These are phyloP conservation scores for Rhodotorula sp. DNA, from an alignment of 1,284 basidiomycete species.

Conservation along the genomic window DNA sequence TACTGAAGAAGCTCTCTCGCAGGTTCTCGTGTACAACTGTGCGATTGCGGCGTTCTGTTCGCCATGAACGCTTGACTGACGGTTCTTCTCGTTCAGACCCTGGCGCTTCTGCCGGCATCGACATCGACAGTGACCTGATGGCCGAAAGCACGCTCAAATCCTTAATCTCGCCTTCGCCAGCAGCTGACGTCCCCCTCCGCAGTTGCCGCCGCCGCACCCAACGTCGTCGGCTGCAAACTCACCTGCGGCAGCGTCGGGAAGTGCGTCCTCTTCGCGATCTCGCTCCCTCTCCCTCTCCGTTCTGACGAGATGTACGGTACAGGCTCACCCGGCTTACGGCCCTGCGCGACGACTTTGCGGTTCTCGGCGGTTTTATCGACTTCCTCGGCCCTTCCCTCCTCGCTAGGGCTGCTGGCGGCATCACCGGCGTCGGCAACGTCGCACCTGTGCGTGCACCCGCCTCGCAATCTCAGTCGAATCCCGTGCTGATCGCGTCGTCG, in stretches of 20 bases:
- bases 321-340: conserved; percentile 34
- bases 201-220: conserved; percentile 26
- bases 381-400: conserved; percentile 34
- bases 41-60: neutral
- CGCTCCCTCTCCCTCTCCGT: neutral
- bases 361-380: conserved; percentile 41
- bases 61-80: neutral
- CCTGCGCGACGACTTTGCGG: conserved; percentile 36
- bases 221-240: conserved; percentile 39
- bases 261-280: conserved; percentile 1
- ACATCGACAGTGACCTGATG: conserved; percentile 80
- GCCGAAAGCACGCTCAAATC: conserved; percentile 48
- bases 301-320: neutral
- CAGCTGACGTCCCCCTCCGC: too few species aligned
- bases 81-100: conserved; percentile 52
- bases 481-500: neutral
- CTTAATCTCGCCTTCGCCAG: neutral
- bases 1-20: neutral
- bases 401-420: conserved; percentile 29
- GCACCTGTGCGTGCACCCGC: conserved; percentile 16
- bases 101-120: conserved; percentile 69
- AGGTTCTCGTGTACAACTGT: conserved; percentile 81
- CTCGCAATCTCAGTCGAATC: fast-evolving
- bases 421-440: conserved; percentile 36
- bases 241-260: conserved; percentile 38